A percentile compares a stretch with the other conserved stretches of the same genome.
These are phyloP conservation scores for Tylopilus intermedius DNA, from an alignment of 768 basidiomycete species.

Conservation along the genomic window DNA sequence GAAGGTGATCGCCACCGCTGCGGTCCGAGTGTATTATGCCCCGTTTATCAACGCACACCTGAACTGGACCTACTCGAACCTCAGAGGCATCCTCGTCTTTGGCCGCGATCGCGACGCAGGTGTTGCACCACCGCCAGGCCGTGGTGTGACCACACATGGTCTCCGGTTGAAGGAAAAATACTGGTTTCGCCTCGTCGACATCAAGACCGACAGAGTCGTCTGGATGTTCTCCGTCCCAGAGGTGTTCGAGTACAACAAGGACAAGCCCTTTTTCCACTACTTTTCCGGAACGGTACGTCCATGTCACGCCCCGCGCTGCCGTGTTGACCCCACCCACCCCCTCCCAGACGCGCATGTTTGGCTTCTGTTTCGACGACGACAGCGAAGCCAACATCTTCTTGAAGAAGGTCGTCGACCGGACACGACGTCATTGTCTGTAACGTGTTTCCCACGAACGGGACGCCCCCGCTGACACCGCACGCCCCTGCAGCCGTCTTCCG, in stretches of 20 bases:
- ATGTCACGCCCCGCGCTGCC: background rate
- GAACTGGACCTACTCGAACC: conserved; percentile 58
- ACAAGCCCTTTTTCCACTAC: conserved; percentile 88
- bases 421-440: conserved; percentile 38
- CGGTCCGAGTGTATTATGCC: conserved; percentile 59
- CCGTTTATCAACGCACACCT: conserved; percentile 41
- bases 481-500: conserved; percentile 23
- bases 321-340: background rate
- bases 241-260: conserved; percentile 67
- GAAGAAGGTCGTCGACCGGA: conserved; percentile 54
- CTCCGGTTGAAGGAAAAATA: conserved; percentile 34
- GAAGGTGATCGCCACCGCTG: conserved; percentile 48
- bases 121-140: conserved; percentile 16
- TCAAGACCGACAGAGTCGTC: conserved; percentile 51
- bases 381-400: conserved; percentile 53
- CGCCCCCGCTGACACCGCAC: background rate
- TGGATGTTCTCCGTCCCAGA: conserved; percentile 66
- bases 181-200: conserved; percentile 65
- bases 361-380: conserved; percentile 57
- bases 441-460: background rate
- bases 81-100: conserved; percentile 58
- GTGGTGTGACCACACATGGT: conserved; percentile 16
- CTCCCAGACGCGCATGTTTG: conserved; percentile 42
- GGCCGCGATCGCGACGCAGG: conserved; percentile 33
- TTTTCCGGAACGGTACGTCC: conserved; percentile 77